Base-by-base conservation (phyloP, 1,284 basidiomycete species). In the Ustilago curta region DNA sequence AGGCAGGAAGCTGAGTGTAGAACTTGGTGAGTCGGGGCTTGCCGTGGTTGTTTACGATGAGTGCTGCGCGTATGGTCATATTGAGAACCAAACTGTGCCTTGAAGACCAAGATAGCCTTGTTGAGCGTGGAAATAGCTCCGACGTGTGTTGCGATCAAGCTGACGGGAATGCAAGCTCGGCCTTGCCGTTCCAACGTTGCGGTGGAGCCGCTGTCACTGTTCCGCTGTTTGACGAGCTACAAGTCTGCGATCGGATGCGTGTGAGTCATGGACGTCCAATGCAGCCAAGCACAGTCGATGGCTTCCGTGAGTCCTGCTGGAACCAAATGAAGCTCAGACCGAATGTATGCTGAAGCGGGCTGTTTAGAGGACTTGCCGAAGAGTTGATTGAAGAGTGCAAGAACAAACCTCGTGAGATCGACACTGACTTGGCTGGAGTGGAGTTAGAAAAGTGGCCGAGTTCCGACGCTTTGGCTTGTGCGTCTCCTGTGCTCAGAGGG, bases 21-120 rank as follows among this genome's bases (percentile, higher is more conserved):
- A 97, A 99, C 86, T 97, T 98, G 77, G 93, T 93, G 62, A 99
- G 87, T 50, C 97, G 91, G 12, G 97, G 91, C 70, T 96, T 91
- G 90, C 90, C 51, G 91, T 94, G 86, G 93, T 95, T 88, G 93
- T 93, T 94, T 60, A 88, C 91, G 79, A 92, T 92, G 76, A 92
- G 88, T 45, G 92, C 91, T 49, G 91, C 92, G 85, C 95, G 93
- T 70, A 97, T 96, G 93, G 96, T 95, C 77, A 80, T 84, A 8
- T 43, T 58, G 42, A 42, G 29, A 19, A 19, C 11, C 16, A 29
- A n/a, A 29, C 2, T 47, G 23, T 27, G 25, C 18, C 11, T 45
- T 42, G n/a, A 16, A 37, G 16, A 14, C 35, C 12, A 37, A 37
- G 35, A 37, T 14, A 16, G 12, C 12, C 35, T 37, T 14, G 3